Percentiles rank a stretch among this genome's conserved stretches.
These are phyloP conservation scores for Phylloporus rhodoxanthus DNA, from an alignment of 768 basidiomycete species.

Conservation along the genomic window DNA sequence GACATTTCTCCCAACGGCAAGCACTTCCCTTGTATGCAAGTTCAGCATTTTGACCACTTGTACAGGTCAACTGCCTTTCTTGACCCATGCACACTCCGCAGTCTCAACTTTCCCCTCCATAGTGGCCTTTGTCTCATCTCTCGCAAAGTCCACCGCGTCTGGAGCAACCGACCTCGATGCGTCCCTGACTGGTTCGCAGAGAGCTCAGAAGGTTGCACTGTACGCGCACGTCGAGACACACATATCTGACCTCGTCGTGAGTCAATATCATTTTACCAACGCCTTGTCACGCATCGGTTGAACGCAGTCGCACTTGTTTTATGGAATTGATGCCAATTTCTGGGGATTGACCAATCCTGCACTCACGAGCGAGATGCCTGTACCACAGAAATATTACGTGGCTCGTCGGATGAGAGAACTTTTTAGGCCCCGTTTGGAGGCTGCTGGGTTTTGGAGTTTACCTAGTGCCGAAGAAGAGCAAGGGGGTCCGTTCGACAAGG, in stretches of 20 bases:
- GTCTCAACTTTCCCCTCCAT: slow-evolving; percentile 56
- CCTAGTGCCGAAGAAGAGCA: slow-evolving; percentile 38
- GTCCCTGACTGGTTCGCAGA: slow-evolving; percentile 40
- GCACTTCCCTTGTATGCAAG: slow-evolving; percentile 18
- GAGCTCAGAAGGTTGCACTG: slow-evolving; percentile 56
- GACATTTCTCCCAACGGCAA: slow-evolving; percentile 70
- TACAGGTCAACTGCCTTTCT: slow-evolving; percentile 66
- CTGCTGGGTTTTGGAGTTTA: slow-evolving; percentile 56
- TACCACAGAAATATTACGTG: slow-evolving; percentile 73
- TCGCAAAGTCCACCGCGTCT: slow-evolving; percentile 32
- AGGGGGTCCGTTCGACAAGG: slow-evolving; percentile 30
- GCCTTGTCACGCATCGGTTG: slow-evolving; percentile 4
- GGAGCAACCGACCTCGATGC: slow-evolving; percentile 43
- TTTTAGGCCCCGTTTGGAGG: slow-evolving; percentile 54
- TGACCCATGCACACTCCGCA: slow-evolving; percentile 50
- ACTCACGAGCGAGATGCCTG: slow-evolving; percentile 50
- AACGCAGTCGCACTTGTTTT: slow-evolving; percentile 56
- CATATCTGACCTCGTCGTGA: slow-evolving; percentile 66
- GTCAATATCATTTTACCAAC: slow-evolving; percentile 21
- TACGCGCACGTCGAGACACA: slow-evolving; percentile 58
- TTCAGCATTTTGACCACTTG: slow-evolving; percentile 1
- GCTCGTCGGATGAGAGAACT: slow-evolving; percentile 55
- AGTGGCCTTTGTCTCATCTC: slow-evolving; percentile 54
- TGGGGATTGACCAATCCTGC: slow-evolving; percentile 46
- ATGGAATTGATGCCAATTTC: slow-evolving; percentile 61